Conservation (phyloP, 176 grass and related monocot genomes). For the Avena atlantica region DNA sequence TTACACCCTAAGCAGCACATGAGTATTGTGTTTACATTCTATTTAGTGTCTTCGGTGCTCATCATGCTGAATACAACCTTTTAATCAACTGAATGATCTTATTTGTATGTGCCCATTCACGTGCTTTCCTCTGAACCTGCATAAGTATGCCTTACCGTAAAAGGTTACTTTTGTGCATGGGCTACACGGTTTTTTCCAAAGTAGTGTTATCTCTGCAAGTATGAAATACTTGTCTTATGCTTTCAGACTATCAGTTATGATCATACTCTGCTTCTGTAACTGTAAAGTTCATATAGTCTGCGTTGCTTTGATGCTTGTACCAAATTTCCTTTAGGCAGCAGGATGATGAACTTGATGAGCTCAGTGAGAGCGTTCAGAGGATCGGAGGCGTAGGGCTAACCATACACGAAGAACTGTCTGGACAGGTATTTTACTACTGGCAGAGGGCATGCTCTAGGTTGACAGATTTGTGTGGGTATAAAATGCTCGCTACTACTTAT, state of each 20-base stretch:
- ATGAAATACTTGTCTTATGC: background rate
- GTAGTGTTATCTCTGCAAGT: background rate
- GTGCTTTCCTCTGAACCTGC: background rate
- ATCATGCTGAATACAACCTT: background rate
- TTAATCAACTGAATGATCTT: background rate
- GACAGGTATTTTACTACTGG: slow-evolving; percentile 58
- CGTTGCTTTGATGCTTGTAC: slow-evolving; percentile 14
- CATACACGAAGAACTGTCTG: slow-evolving; percentile 88
- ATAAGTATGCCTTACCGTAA: background rate
- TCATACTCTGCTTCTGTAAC: background rate
- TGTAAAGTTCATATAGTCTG: slow-evolving; percentile 4
- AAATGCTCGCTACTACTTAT: background rate
- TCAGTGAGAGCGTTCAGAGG: slow-evolving; percentile 79
- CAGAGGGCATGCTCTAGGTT: background rate
- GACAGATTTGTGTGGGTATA: background rate
- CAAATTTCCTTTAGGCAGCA: slow-evolving; percentile 63
- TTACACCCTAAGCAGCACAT: background rate
- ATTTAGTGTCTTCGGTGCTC: background rate
- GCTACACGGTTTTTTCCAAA: background rate
- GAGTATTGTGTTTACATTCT: background rate
- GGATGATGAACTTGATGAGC: slow-evolving; percentile 97
- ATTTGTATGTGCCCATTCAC: background rate
- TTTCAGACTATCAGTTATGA: background rate
- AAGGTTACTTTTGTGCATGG: background rate
- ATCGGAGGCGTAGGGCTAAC: slow-evolving; percentile 96